Percentiles rank a stretch among this genome's conserved stretches.
phyloP scores from a whole-genome alignment of 257 asterid species.

The Galeopsis tetrahit region DNA sequence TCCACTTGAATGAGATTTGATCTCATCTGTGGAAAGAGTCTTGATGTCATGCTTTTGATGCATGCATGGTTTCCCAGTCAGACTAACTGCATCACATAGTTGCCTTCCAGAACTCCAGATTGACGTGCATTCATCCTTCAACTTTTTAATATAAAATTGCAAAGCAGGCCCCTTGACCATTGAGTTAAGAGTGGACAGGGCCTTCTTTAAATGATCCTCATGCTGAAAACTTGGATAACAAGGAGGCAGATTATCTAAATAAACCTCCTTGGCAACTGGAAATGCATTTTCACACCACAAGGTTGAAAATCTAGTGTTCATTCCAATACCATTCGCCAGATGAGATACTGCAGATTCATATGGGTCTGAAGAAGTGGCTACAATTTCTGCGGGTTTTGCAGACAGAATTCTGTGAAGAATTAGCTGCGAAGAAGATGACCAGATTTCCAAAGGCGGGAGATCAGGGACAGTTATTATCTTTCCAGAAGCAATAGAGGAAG shows the following conservation, averaged over 20 bases:
- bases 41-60: constrained; percentile 68
- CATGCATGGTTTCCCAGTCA: constrained; percentile 96
- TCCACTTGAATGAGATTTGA: constrained; percentile 85
- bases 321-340: constrained; percentile 60
- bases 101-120: constrained; percentile 93
- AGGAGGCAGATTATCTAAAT: constrained; percentile 72
- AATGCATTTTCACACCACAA: constrained; percentile 83
- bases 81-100: constrained; percentile 91
- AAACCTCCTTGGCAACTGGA: constrained; percentile 83
- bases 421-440: constrained; percentile 73
- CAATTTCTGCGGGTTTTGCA: constrained; percentile 49
- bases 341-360: constrained; percentile 57
- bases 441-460: constrained; percentile 78
- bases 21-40: constrained; percentile 41
- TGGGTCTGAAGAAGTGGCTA: constrained; percentile 49
- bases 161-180: constrained; percentile 92
- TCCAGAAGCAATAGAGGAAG: constrained; percentile 73
- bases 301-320: constrained; percentile 73
- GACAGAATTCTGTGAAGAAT: constrained; percentile 76
- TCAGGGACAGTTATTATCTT: constrained; percentile 62
- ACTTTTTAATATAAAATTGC: constrained; percentile 53
- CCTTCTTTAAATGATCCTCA: constrained; percentile 70
- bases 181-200: constrained; percentile 59
- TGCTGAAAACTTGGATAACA: constrained; percentile 90
- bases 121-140: constrained; percentile 82